Evolutionary conservation across 768 basidiomycete genomes (phyloP).

Genomic region (Tubosaeta sp.): DNA sequence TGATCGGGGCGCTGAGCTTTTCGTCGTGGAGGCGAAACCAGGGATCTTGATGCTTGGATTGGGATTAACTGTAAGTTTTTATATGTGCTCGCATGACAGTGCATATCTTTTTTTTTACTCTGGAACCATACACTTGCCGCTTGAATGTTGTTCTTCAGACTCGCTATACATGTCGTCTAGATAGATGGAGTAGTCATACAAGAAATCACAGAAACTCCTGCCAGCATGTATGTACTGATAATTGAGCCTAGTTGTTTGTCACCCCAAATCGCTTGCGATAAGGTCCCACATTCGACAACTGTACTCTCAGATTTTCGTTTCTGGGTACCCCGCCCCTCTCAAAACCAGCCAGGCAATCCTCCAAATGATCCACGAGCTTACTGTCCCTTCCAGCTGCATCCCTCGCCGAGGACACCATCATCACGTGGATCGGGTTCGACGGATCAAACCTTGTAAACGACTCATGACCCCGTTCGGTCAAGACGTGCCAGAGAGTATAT

Average conservation of each 20-base stretch:
- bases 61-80: conserved; percentile 10
- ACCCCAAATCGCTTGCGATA: not conserved
- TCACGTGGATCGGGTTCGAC: not conserved
- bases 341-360: not conserved
- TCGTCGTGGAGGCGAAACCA: conserved; percentile 66
- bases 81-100: conserved; percentile 5
- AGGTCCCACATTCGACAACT: not conserved
- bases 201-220: not conserved
- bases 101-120: conserved; percentile 10
- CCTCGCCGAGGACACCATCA: conserved; percentile 1
- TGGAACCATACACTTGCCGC: conserved; percentile 4
- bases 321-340: not conserved
- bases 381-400: not conserved
- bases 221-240: not conserved
- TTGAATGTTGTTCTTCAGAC: conserved; percentile 1
- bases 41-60: conserved; percentile 39
- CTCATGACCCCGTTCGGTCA: not conserved
- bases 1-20: conserved; percentile 74
- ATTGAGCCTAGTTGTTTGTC: not conserved
- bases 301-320: not conserved
- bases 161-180: not conserved
- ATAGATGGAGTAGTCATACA: not conserved
- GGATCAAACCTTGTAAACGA: conserved; percentile 1
- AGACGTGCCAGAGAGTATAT: not conserved
- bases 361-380: not conserved